These are phyloP conservation scores for Alternaria brassicae DNA, from an alignment of 2,329 filamentous ascomycete genomes.

Conservation along the genomic window DNA sequence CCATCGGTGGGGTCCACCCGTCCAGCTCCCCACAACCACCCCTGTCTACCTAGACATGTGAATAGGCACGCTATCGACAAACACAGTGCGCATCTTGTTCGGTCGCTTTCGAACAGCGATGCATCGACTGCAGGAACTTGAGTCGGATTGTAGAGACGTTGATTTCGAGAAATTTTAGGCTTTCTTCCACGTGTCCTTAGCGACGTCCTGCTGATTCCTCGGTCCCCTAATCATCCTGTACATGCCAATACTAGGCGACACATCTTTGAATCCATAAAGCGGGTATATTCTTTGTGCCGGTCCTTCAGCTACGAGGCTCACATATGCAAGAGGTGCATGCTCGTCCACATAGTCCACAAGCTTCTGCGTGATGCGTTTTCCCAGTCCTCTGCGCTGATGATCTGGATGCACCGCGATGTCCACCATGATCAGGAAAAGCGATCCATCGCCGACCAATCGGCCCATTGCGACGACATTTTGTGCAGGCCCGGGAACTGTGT, in stretches of 20 bases:
- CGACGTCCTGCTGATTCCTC: constrained; percentile 17
- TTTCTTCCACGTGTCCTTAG: neutral
- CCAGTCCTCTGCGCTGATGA: constrained; percentile 59
- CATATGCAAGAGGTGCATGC: constrained; percentile 53
- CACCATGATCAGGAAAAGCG: constrained; percentile 60
- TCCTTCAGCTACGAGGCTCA: constrained; percentile 57
- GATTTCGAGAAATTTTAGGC: neutral
- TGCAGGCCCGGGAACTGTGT: constrained; percentile 22
- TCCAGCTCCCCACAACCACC: constrained; percentile 1
- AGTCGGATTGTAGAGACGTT: neutral
- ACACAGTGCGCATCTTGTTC: neutral
- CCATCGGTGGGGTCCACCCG: constrained; percentile 8
- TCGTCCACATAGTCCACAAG: constrained; percentile 53
- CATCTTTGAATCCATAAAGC: constrained; percentile 57
- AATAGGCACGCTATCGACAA: neutral
- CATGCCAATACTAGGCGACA: constrained; percentile 42
- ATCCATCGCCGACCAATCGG: constrained; percentile 60
- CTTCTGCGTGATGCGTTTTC: constrained; percentile 54
- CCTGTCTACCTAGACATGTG: neutral
- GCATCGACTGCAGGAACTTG: neutral
- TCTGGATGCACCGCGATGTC: constrained; percentile 60
- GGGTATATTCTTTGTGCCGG: constrained; percentile 56
- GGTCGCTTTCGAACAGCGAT: neutral
- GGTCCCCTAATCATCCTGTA: constrained; percentile 31
- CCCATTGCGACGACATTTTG: constrained; percentile 57